Evolutionary conservation across 2,329 filamentous ascomycete species (phyloP).

Genomic region (Fusarium paranaense): DNA sequence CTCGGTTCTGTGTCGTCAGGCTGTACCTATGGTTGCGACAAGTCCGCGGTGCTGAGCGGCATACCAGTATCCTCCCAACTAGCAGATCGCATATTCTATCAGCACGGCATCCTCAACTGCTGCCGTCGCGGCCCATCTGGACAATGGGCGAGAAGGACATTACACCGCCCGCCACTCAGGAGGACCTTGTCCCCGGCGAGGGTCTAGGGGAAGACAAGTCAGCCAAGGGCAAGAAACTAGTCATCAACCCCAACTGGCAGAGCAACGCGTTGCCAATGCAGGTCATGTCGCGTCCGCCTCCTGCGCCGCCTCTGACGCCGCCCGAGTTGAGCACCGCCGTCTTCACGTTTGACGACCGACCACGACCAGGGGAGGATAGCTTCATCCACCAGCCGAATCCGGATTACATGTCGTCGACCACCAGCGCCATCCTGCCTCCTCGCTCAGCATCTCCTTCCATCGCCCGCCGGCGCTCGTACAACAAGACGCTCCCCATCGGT

Average conservation of each 20-base stretch:
- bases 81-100: slow-evolving; percentile 27
- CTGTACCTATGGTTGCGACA: slow-evolving; percentile 45
- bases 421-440: slow-evolving; percentile 42
- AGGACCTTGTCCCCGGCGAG: slow-evolving; percentile 10
- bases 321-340: slow-evolving; percentile 56
- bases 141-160: slow-evolving; percentile 45
- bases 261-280: slow-evolving; percentile 44
- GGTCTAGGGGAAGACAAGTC: slow-evolving; percentile 20
- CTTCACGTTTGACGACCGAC: slow-evolving; percentile 57
- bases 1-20: slow-evolving; percentile 45
- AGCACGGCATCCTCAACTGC: slow-evolving; percentile 31
- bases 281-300: slow-evolving; percentile 54
- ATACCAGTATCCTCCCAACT: slow-evolving; percentile 21
- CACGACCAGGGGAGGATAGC: slow-evolving; percentile 46
- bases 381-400: slow-evolving; percentile 63
- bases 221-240: slow-evolving; percentile 29
- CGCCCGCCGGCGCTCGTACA: slow-evolving; percentile 57
- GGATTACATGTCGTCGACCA: slow-evolving; percentile 58
- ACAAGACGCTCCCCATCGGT: slow-evolving; percentile 54
- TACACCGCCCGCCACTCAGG: slow-evolving; percentile 8
- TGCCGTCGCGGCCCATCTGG: slow-evolving; percentile 34
- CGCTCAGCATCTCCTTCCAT: slow-evolving; percentile 47
- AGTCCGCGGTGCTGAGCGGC: slow-evolving; percentile 39
- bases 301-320: slow-evolving; percentile 62
- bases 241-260: slow-evolving; percentile 45